Conservation (phyloP, 495 filamentous ascomycete species). For the Margaritispora aquatica region DNA sequence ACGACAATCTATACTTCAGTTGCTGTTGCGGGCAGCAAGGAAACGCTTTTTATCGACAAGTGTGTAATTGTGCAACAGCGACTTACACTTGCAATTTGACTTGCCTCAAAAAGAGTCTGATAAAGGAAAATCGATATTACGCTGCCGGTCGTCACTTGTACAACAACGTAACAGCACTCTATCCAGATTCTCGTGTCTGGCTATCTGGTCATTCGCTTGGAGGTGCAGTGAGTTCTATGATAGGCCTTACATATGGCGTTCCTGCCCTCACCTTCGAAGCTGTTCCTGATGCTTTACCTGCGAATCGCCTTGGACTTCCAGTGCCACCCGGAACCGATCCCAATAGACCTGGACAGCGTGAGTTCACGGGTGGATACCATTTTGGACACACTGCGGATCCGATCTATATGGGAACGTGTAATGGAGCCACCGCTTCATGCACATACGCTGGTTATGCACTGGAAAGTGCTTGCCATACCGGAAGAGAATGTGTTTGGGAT, state of each 20-base stretch:
- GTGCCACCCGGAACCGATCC: constrained; percentile 77
- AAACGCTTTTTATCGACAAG: constrained; percentile 77
- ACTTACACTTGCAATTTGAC: constrained; percentile 88
- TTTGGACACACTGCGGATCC: constrained; percentile 96
- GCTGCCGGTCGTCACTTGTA: constrained; percentile 80
- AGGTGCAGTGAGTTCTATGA: constrained; percentile 74
- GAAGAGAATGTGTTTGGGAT: constrained; percentile 82
- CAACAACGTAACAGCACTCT: constrained; percentile 82
- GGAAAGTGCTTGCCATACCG: constrained; percentile 86
- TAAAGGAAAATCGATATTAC: constrained; percentile 84
- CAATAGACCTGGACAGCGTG: constrained; percentile 59
- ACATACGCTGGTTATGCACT: constrained; percentile 92
- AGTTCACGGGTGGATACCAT: constrained; percentile 77
- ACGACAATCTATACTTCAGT: constrained; percentile 96
- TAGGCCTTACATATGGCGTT: constrained; percentile 85
- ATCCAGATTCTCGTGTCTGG: constrained; percentile 80
- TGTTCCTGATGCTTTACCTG: constrained; percentile 81
- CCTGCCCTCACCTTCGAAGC: constrained; percentile 89
- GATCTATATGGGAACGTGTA: constrained; percentile 89
- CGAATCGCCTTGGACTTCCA: constrained; percentile 78
- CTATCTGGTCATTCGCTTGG: constrained; percentile 64
- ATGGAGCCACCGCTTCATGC: constrained; percentile 78
- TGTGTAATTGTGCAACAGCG: constrained; percentile 81
- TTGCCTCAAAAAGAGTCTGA: constrained; percentile 70
- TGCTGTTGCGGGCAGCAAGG: constrained; percentile 95